A percentile compares a stretch with the other conserved stretches of the same genome.
phyloP scores from a whole-genome alignment of 345 rosid species.

The Nephelium lappaceum region DNA sequence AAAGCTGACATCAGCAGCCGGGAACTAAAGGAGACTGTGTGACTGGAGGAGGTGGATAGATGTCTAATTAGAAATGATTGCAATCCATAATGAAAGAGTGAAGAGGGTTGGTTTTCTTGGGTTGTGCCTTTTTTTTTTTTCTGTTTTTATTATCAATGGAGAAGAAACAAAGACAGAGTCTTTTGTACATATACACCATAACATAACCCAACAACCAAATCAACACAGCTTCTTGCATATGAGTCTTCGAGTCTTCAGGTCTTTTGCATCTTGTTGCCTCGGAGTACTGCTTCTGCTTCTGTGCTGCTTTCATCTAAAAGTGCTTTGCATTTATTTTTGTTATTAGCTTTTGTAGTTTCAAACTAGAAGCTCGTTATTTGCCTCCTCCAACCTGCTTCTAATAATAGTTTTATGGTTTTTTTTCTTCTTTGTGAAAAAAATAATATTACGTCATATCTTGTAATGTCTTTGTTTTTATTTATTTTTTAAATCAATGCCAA shows the following conservation, averaged over 20 bases:
- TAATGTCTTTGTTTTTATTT: too few species aligned
- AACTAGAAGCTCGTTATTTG: neutral
- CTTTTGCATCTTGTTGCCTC: neutral
- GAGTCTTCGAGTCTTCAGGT: neutral
- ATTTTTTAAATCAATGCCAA: too few species aligned
- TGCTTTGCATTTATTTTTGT: neutral
- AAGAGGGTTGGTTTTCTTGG: slow-evolving; percentile 1
- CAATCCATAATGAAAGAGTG: slow-evolving; percentile 38
- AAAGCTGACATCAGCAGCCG: slow-evolving; percentile 32
- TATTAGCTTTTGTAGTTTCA: neutral
- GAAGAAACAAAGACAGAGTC: slow-evolving; percentile 30
- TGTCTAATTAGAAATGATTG: slow-evolving; percentile 23
- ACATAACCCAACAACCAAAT: neutral
- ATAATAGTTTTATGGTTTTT: neutral
- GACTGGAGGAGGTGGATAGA: slow-evolving; percentile 33
- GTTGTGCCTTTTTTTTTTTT: neutral
- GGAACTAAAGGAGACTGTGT: slow-evolving; percentile 28
- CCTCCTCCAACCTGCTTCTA: neutral
- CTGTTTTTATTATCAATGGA: slow-evolving; percentile 25
- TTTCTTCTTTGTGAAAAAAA: neutral
- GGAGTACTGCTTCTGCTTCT: neutral
- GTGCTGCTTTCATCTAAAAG: neutral
- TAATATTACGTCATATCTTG: neutral
- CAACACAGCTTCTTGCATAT: neutral
- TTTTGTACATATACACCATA: neutral